phyloP scores from a whole-genome alignment of 1,139 yeast species.

The Yamadazyma atlantica region DNA sequence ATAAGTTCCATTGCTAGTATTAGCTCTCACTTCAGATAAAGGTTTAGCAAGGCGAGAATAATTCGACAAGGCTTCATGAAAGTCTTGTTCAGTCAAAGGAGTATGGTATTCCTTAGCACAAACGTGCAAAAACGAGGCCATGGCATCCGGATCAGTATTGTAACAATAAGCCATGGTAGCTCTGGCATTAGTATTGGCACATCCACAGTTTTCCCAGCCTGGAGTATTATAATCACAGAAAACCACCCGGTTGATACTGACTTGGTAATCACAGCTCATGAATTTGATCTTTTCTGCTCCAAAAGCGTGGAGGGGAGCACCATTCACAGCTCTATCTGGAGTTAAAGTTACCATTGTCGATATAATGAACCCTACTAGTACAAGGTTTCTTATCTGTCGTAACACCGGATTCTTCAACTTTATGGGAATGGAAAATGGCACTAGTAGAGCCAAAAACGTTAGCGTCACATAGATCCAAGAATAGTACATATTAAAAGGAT shows the following conservation, averaged over 20 bases:
- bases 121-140: conserved; percentile 24
- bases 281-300: conserved; percentile 31
- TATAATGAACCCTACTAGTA: conserved; percentile 19
- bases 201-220: conserved; percentile 22
- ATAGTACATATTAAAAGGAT: conserved; percentile 18
- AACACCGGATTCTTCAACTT: conserved; percentile 13
- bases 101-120: conserved; percentile 28
- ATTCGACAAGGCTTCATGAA: conserved; percentile 35
- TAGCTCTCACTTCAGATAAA: conserved; percentile 16
- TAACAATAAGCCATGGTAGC: conserved; percentile 43
- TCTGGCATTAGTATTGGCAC: conserved; percentile 33
- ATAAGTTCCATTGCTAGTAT: conserved; percentile 1
- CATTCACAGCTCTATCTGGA: conserved; percentile 30
- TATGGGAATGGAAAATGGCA: conserved; percentile 22
- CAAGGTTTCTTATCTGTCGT: conserved; percentile 12
- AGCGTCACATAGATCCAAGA: conserved; percentile 20
- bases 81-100: conserved; percentile 26
- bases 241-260: conserved; percentile 18
- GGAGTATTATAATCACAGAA: conserved; percentile 22
- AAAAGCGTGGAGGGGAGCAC: conserved; percentile 37
- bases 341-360: conserved; percentile 25
- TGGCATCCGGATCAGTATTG: conserved; percentile 16
- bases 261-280: conserved; percentile 31
- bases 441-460: conserved; percentile 16
- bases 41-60: conserved; percentile 37